phyloP scores from a whole-genome alignment of 805 yeast species.

The Sungouiozyma intestinalis region DNA sequence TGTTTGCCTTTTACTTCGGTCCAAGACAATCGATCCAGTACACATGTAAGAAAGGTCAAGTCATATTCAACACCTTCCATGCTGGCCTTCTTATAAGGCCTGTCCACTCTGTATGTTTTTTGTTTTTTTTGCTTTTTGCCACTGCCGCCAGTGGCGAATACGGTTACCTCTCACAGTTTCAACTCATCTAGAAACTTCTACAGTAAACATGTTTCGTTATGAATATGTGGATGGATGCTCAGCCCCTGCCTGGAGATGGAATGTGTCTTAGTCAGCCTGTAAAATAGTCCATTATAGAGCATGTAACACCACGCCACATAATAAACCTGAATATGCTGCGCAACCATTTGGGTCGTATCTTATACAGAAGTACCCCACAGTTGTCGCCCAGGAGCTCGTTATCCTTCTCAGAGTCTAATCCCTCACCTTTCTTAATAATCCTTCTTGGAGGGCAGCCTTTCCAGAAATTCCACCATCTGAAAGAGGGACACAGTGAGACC shows the following conservation, averaged over 20 bases:
- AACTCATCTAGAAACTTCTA: background rate
- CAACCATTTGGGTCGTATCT: conserved; percentile 43
- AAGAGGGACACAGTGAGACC: conserved; percentile 63
- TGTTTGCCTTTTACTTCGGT: no score
- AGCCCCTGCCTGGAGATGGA: background rate
- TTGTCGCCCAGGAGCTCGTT: conserved; percentile 57
- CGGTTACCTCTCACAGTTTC: background rate
- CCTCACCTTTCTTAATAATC: conserved; percentile 71
- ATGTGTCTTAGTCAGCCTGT: conserved; percentile 19
- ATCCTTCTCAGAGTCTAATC: conserved; percentile 50
- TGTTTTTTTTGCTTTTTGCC: no score
- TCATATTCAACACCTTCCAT: background rate
- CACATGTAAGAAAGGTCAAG: no score
- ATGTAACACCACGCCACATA: conserved; percentile 55
- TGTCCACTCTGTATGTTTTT: no score
- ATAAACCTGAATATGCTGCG: conserved; percentile 37
- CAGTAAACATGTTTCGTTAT: no score
- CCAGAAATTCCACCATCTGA: conserved; percentile 90
- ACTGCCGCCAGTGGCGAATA: background rate
- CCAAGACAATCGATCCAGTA: no score
- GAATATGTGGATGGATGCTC: no score
- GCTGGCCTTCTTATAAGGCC: background rate
- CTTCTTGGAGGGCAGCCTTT: conserved; percentile 70
- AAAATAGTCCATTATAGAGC: conserved; percentile 40
- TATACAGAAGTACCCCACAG: conserved; percentile 58